A percentile compares a stretch with the other conserved stretches of the same genome.
phyloP scores from a whole-genome alignment of 2,329 filamentous ascomycete species.

The Ophiognomonia clavigignenti-juglandacearum region DNA sequence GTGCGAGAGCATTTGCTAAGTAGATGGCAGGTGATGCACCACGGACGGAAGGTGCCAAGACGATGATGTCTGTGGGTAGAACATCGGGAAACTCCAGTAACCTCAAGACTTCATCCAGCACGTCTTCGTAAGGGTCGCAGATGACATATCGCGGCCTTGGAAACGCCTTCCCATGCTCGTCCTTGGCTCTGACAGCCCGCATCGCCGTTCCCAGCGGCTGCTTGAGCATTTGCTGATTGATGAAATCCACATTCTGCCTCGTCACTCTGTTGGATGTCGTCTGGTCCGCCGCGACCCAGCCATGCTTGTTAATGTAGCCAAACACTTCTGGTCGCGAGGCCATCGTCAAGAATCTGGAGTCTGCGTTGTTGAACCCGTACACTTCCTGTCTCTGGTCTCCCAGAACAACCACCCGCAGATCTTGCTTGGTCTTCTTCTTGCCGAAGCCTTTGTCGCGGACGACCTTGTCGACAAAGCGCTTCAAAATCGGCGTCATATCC shows the following conservation, averaged over 20 bases:
- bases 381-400: conserved; percentile 13
- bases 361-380: conserved; percentile 15
- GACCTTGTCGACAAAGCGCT: conserved; percentile 14
- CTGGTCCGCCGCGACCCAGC: conserved; percentile 7
- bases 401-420: conserved; percentile 9
- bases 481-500: conserved; percentile 13
- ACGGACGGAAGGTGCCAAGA: conserved; percentile 12
- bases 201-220: conserved; percentile 7
- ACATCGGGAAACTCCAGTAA: conserved; percentile 1
- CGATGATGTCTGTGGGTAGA: conserved; percentile 9
- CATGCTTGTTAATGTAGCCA: conserved; percentile 11
- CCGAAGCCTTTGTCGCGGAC: conserved; percentile 10
- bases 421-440: neutral
- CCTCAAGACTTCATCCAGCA: conserved; percentile 5
- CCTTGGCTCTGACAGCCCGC: conserved; percentile 10
- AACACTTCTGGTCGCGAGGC: conserved; percentile 8
- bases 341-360: conserved; percentile 14
- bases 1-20: conserved; percentile 8
- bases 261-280: conserved; percentile 12
- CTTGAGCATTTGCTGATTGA: conserved; percentile 16
- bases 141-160: conserved; percentile 13
- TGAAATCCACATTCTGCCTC: conserved; percentile 13
- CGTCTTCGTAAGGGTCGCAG: conserved; percentile 8
- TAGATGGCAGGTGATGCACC: conserved; percentile 2
- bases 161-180: neutral